Evolutionary conservation across 2,329 filamentous ascomycete genomes (phyloP).

Genomic region (Calcarisporium arbuscula): DNA sequence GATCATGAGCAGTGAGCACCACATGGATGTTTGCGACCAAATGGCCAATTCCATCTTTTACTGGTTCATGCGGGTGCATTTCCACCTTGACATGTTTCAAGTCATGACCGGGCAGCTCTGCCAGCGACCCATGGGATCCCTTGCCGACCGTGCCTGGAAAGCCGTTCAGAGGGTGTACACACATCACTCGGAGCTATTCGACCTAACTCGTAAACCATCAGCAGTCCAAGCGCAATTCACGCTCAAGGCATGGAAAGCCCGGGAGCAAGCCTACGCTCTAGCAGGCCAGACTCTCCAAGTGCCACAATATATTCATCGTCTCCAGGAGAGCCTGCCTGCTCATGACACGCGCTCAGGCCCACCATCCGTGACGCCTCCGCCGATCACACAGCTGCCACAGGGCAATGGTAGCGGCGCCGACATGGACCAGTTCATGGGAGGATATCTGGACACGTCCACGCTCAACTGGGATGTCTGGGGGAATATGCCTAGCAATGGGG

Average conservation of each 20-base stretch:
- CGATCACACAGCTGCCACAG: slow-evolving; percentile 17
- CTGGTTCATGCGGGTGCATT: slow-evolving; percentile 49
- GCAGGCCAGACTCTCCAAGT: slow-evolving; percentile 31
- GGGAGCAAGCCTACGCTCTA: slow-evolving; percentile 35
- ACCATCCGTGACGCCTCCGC: slow-evolving; percentile 20
- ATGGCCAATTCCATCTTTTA: slow-evolving; percentile 41
- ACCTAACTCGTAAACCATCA: slow-evolving; percentile 39
- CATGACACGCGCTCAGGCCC: slow-evolving; percentile 28
- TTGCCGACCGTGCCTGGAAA: slow-evolving; percentile 49
- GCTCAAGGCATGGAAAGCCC: slow-evolving; percentile 46
- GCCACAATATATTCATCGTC: slow-evolving; percentile 39
- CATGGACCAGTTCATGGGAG: slow-evolving; percentile 38
- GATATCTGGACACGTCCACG: slow-evolving; percentile 35
- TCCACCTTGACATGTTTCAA: slow-evolving; percentile 50
- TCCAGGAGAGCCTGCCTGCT: slow-evolving; percentile 36
- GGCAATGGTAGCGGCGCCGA: slow-evolving; percentile 17
- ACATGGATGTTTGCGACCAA: slow-evolving; percentile 35
- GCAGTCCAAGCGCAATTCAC: slow-evolving; percentile 39
- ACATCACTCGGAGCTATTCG: slow-evolving; percentile 44
- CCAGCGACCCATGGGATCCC: slow-evolving; percentile 38
- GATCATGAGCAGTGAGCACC: slow-evolving; percentile 41
- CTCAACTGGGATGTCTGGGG: slow-evolving; percentile 43
- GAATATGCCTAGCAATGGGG: slow-evolving; percentile 18
- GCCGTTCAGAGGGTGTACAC: slow-evolving; percentile 39
- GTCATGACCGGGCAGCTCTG: slow-evolving; percentile 50